These are phyloP conservation scores for Firmiana major DNA, from an alignment of 345 rosid genomes.

Conservation along the genomic window DNA sequence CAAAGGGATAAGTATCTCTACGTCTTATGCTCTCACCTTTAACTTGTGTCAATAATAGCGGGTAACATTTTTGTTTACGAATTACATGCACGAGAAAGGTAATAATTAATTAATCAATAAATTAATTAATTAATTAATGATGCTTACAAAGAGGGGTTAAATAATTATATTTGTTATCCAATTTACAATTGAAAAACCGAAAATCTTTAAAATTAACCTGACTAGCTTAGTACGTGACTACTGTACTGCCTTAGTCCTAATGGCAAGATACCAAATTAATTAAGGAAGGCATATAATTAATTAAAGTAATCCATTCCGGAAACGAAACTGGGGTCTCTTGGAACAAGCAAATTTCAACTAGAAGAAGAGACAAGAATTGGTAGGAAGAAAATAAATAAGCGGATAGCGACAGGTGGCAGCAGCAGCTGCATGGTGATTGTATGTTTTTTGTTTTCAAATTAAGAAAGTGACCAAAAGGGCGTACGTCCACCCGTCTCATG, in stretches of 20 bases:
- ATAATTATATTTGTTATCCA: too few species aligned
- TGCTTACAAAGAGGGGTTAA: too few species aligned
- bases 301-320: not conserved
- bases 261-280: not conserved
- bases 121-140: too few species aligned
- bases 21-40: too few species aligned
- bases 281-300: not conserved
- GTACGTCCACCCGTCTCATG: conserved; percentile 29
- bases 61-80: not conserved
- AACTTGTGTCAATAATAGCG: too few species aligned
- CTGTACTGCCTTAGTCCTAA: not conserved
- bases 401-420: not conserved
- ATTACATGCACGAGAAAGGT: too few species aligned
- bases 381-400: not conserved
- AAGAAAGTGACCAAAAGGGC: conserved; percentile 16
- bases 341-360: not conserved
- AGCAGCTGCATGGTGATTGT: not conserved
- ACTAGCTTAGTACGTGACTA: not conserved
- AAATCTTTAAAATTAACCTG: too few species aligned
- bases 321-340: not conserved
- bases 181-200: too few species aligned
- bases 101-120: too few species aligned
- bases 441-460: not conserved
- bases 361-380: not conserved
- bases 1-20: not conserved